Evolutionary conservation across 352 stramenopile genomes (phyloP), one percentile per base, ranked within the genome.

Genomic region (Discostella stelligera): DNA sequence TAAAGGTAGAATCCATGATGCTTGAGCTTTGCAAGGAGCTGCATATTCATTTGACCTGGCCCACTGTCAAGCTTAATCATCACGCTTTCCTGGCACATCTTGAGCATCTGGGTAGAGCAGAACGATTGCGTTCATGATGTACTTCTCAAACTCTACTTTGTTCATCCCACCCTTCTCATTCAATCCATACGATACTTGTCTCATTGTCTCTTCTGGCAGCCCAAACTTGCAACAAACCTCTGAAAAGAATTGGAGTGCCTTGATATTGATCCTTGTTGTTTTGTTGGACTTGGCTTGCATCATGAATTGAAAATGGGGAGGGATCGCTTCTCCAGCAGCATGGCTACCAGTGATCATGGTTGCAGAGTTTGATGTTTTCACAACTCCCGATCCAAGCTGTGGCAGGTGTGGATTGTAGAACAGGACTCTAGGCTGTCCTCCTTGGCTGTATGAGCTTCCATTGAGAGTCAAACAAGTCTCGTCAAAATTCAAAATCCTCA

Each of bases 151-250:
- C 39, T 69, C 59, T 41, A 71, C 44, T 5, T 59, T 27, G 46
- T 75, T 58, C 72, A 80, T 80, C 13, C 72, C 65, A 18, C 72
- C 64, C 46, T 80, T 76, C 10, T 53, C 39, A 72, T 76, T 81
- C 60, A 72, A 61, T 0, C 60, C 65, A 58, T 56, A 76, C 30
- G 65, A 64, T 13, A 7, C 37, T 23, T 54, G 13, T 1, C 13
- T 63, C 23, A 6, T 10, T 5, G 20, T 16, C 27, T 50, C 41
- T 14, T 71, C 41, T 14, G 46, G 37, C 8, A 30, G 49, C 13
- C 73, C 65, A 76, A 76, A 80, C 44, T 60, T 63, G 2, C 55
- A 44, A 5, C 4, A 5, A 3, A 75, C 50, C 18, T 63, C 23
- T 18, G 32, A 27, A 16, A 74, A 53, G 10, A 21, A 66, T 13